Conservation (phyloP, 257 asterid species). For the Rauvolfia tetraphylla region DNA sequence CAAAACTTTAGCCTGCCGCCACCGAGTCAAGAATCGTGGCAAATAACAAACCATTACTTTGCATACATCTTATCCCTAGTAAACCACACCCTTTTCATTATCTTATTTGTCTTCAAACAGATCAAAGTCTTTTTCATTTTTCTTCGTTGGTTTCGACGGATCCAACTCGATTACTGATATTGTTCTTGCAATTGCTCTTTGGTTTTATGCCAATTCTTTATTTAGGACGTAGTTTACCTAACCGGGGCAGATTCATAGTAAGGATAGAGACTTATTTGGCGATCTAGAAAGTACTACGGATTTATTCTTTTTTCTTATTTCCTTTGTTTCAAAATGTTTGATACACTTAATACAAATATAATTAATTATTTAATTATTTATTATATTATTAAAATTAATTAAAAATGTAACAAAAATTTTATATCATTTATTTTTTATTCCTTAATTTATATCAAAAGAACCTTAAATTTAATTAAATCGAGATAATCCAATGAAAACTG, state of each 20-base stretch:
- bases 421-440: too few species aligned
- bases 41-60: constrained; percentile 7
- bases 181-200: not conserved
- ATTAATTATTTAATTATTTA: too few species aligned
- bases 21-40: constrained; percentile 1
- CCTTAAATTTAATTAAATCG: too few species aligned
- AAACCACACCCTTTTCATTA: not conserved
- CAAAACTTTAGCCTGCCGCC: constrained; percentile 12
- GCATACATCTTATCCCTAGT: not conserved
- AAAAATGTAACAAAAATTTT: too few species aligned
- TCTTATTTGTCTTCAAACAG: not conserved
- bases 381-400: too few species aligned
- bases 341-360: too few species aligned
- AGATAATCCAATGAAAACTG: too few species aligned
- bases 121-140: constrained; percentile 2
- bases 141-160: not conserved
- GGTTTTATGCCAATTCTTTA: not conserved
- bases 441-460: too few species aligned
- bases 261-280: too few species aligned
- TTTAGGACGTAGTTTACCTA: not conserved
- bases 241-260: not conserved
- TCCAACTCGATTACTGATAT: not conserved
- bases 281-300: too few species aligned
- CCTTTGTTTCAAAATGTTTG: too few species aligned
- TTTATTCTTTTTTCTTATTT: too few species aligned